These are phyloP conservation scores for Chaetothyriales sp. DNA, from an alignment of 2,329 filamentous ascomycete species.

Conservation along the genomic window DNA sequence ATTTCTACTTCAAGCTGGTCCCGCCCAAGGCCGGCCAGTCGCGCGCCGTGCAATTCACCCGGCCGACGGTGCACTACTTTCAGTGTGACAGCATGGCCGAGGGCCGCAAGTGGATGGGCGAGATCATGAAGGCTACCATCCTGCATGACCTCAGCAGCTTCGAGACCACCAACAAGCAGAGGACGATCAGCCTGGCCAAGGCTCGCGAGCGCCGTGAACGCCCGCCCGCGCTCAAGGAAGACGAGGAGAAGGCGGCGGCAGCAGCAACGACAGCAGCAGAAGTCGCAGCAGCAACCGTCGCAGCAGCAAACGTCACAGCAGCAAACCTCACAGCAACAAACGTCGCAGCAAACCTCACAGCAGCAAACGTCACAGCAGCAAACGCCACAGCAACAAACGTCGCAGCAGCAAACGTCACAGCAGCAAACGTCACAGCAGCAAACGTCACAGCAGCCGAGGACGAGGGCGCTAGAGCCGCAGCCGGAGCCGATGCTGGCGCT, in stretches of 20 bases:
- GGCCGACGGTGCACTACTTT: slow-evolving; percentile 94
- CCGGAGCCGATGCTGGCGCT: not conserved
- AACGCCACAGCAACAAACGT: too few species aligned
- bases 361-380: too few species aligned
- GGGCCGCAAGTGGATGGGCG: slow-evolving; percentile 94
- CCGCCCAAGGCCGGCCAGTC: slow-evolving; percentile 78
- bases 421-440: too few species aligned
- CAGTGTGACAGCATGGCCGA: slow-evolving; percentile 81
- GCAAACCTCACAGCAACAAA: not conserved
- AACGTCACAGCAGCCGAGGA: too few species aligned
- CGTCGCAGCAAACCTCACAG: too few species aligned
- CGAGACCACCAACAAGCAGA: slow-evolving; percentile 88
- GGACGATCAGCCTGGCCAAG: slow-evolving; percentile 85
- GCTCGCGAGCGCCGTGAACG: slow-evolving; percentile 77
- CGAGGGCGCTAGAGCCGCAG: not conserved
- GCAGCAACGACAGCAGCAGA: too few species aligned
- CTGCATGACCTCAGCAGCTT: slow-evolving; percentile 63
- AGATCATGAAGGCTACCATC: slow-evolving; percentile 96
- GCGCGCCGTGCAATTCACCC: slow-evolving; percentile 90
- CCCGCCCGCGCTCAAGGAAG: slow-evolving; percentile 68
- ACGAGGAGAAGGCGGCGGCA: slow-evolving; percentile 11
- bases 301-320: not conserved
- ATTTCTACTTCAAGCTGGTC: slow-evolving; percentile 97
- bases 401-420: not conserved
- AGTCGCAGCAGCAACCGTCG: not conserved